phyloP scores from a whole-genome alignment of 305 asterid genomes.

The Fraxinus sp. region DNA sequence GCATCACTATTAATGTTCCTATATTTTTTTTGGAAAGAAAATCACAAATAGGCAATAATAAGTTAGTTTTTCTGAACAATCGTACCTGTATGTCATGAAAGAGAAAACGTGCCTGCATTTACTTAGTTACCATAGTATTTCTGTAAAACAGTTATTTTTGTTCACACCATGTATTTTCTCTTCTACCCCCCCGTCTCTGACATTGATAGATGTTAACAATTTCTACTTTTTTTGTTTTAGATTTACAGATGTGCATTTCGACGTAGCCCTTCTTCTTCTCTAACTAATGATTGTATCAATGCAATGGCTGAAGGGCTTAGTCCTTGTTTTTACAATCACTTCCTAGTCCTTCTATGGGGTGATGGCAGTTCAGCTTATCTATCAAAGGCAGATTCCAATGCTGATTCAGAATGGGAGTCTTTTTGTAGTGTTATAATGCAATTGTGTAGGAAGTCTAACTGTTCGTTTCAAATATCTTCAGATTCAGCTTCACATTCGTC shows the following conservation, averaged over 20 bases:
- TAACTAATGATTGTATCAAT: conserved; percentile 76
- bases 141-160: not conserved
- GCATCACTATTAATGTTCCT: conserved; percentile 5
- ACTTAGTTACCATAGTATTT: not conserved
- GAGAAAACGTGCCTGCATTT: conserved; percentile 13
- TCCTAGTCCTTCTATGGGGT: conserved; percentile 75
- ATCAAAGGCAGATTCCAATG: conserved; percentile 41
- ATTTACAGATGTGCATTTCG: conserved; percentile 73
- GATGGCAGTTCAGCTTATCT: conserved; percentile 52
- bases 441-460: conserved; percentile 42
- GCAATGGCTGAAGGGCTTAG: conserved; percentile 82
- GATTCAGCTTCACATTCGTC: conserved; percentile 54
- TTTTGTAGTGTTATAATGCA: conserved; percentile 55
- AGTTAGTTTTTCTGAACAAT: not conserved
- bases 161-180: conserved; percentile 7
- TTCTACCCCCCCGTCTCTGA: conserved; percentile 14
- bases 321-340: conserved; percentile 60
- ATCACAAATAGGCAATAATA: not conserved
- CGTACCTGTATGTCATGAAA: conserved; percentile 17
- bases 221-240: conserved; percentile 36
- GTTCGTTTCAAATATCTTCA: conserved; percentile 33
- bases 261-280: conserved; percentile 77
- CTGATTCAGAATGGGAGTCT: conserved; percentile 85
- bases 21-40: not conserved
- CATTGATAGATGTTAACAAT: conserved; percentile 22